Conservation (phyloP, 495 filamentous ascomycete genomes). For the Talaromyces adpressus region DNA sequence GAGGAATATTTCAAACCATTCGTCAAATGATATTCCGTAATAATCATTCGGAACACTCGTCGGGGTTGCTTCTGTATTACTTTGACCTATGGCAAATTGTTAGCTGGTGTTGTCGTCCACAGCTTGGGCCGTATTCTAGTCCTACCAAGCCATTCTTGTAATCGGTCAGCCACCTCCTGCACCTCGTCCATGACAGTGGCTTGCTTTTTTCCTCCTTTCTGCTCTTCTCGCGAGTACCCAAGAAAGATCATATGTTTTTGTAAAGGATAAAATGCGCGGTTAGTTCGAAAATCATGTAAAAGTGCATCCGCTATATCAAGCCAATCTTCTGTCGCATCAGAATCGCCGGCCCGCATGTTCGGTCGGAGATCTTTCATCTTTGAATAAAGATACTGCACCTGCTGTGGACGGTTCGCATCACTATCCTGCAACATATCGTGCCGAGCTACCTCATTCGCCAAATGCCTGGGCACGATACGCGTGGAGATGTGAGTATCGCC, state of each 20-base stretch:
- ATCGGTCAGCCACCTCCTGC: constrained; percentile 57
- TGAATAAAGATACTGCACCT: constrained; percentile 50
- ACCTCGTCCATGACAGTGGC: constrained; percentile 48
- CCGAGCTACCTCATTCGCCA: constrained; percentile 16
- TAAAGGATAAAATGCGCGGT: constrained; percentile 69
- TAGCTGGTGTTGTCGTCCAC: neutral
- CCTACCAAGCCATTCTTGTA: constrained; percentile 50
- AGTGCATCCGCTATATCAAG: constrained; percentile 67
- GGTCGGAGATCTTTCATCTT: constrained; percentile 47
- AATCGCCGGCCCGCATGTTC: constrained; percentile 42
- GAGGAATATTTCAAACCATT: constrained; percentile 88
- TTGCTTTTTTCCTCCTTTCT: constrained; percentile 31
- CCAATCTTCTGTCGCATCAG: constrained; percentile 54
- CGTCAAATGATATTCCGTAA: constrained; percentile 67
- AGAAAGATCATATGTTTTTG: constrained; percentile 63
- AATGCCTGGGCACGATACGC: constrained; percentile 20
- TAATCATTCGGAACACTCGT: constrained; percentile 54
- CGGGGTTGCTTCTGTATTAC: constrained; percentile 9
- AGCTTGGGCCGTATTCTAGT: neutral
- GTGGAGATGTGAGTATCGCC: constrained; percentile 11
- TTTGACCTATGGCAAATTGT: neutral
- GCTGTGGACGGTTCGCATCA: constrained; percentile 38
- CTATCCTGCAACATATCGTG: constrained; percentile 19
- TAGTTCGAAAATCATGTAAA: constrained; percentile 71
- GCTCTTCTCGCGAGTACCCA: constrained; percentile 48